Evolutionary conservation across 2,329 filamentous ascomycete species (phyloP).

Genomic region (Elsinoe ampelina): DNA sequence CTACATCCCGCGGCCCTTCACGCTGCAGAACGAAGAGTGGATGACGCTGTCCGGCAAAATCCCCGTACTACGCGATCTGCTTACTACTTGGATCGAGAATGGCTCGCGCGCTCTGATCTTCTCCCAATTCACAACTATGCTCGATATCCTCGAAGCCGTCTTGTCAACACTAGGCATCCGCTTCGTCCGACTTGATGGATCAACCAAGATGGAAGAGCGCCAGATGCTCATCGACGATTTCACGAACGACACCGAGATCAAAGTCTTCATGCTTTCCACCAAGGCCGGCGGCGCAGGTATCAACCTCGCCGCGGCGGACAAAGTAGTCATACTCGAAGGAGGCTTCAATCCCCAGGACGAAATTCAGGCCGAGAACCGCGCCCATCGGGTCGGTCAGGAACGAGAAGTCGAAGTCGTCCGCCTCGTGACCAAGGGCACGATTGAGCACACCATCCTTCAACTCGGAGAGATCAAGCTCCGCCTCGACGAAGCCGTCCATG

Average conservation of each 20-base stretch:
- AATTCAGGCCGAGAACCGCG: conserved; percentile 94
- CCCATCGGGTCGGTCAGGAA: conserved; percentile 87
- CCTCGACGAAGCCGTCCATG: conserved; percentile 52
- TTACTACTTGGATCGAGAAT: conserved; percentile 62
- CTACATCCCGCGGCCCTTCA: conserved; percentile 43
- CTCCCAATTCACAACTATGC: conserved; percentile 83
- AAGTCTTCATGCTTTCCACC: conserved; percentile 86
- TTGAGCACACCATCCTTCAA: conserved; percentile 88
- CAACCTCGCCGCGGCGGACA: conserved; percentile 91
- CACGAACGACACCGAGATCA: conserved; percentile 63
- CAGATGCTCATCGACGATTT: conserved; percentile 86
- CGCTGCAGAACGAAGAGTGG: conserved; percentile 53
- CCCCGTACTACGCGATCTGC: conserved; percentile 64
- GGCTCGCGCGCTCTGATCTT: conserved; percentile 87
- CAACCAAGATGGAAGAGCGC: conserved; percentile 69
- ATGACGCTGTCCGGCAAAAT: conserved; percentile 71
- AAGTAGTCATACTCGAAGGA: conserved; percentile 93
- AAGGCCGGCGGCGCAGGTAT: conserved; percentile 95
- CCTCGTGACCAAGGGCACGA: conserved; percentile 68
- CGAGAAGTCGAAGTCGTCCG: conserved; percentile 83
- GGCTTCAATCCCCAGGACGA: conserved; percentile 98
- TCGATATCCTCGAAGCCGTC: conserved; percentile 81
- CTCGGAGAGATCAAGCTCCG: conserved; percentile 89
- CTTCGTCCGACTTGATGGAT: conserved; percentile 80
- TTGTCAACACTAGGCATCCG: conserved; percentile 62